Evolutionary conservation across 257 asterid genomes (phyloP), one percentile per base, ranked within the genome.

Genomic region (Lantana camara): DNA sequence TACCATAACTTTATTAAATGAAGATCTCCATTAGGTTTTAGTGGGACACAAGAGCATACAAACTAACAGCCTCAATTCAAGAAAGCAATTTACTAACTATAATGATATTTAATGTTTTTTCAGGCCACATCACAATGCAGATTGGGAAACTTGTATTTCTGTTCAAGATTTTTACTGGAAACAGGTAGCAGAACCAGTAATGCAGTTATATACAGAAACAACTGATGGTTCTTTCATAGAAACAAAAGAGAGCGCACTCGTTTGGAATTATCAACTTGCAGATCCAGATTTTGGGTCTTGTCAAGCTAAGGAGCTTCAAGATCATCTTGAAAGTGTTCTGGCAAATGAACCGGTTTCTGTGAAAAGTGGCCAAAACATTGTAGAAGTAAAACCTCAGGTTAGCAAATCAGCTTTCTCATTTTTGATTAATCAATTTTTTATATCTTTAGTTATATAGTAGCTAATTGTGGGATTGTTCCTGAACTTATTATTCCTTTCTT

Each of bases 301-400:
- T 67, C 96, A 85, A 75, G 91, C 96, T 45, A 88, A 85, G 75
- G 96, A 89, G 86, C 93, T 89, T 64, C 82, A 75, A 15, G 93
- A 89, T 77, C 96, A 89, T 77, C 85, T 86, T 23, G 89, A 84
- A 76, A 86, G 96, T 23, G 96, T 86, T 60, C 90, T 89, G 44
- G 83, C 95, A 21, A 89, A 89, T 47, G 95, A 89, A 71, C 96
- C 96, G 0, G 96, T 89, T 65, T 76, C 95, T 1, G 95, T 89
- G 75, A 89, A 89, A 79, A 82, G 92, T 38, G 90, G 95, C 46
- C 94, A 74, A 55, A 62, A 84, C 83, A 77, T 84, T 53, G 88
- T 89, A 9, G 95, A 89, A 83, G 97, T 89, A 27, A 86, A 89
- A 71, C 97, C 97, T 65, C 97, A 84, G 97, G 97, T 86, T 30